Evolutionary conservation across 2,329 filamentous ascomycete genomes (phyloP).

Genomic region (Diplodia seriata): DNA sequence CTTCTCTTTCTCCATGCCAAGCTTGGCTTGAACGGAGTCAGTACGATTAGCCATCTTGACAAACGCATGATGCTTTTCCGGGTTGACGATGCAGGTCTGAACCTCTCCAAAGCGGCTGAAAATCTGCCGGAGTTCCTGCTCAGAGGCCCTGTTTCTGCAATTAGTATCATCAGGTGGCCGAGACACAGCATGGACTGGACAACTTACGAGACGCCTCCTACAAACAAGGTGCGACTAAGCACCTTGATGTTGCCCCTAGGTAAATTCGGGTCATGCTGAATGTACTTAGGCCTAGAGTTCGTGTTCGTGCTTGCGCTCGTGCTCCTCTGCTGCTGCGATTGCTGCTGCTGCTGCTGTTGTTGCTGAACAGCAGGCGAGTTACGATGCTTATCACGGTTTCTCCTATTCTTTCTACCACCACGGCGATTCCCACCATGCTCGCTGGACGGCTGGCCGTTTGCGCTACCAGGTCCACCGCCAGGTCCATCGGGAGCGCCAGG

Average conservation of each 20-base stretch:
- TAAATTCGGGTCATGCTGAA: conserved; percentile 79
- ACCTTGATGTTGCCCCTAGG: conserved; percentile 86
- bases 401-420: conserved; percentile 58
- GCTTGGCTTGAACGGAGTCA: conserved; percentile 83
- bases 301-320: conserved; percentile 30
- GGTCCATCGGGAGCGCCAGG: conserved; percentile 44
- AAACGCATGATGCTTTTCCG: conserved; percentile 97
- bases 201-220: conserved; percentile 89
- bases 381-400: conserved; percentile 45
- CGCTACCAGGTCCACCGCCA: background rate
- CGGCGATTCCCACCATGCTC: conserved; percentile 64
- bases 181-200: background rate
- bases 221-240: conserved; percentile 91
- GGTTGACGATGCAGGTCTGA: conserved; percentile 97
- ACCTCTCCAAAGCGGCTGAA: conserved; percentile 86
- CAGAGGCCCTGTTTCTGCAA: conserved; percentile 58
- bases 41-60: conserved; percentile 96
- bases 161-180: conserved; percentile 17
- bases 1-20: conserved; percentile 82
- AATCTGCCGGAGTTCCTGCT: conserved; percentile 79
- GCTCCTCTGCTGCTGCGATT: conserved; percentile 32
- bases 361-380: conserved; percentile 32
- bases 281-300: conserved; percentile 66
- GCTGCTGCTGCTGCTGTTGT: conserved; percentile 21
- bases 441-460: conserved; percentile 4